A percentile compares a stretch with the other conserved stretches of the same genome.
Conservation (phyloP, 2,329 filamentous ascomycete genomes). For the Pleoardoris graminearum region DNA sequence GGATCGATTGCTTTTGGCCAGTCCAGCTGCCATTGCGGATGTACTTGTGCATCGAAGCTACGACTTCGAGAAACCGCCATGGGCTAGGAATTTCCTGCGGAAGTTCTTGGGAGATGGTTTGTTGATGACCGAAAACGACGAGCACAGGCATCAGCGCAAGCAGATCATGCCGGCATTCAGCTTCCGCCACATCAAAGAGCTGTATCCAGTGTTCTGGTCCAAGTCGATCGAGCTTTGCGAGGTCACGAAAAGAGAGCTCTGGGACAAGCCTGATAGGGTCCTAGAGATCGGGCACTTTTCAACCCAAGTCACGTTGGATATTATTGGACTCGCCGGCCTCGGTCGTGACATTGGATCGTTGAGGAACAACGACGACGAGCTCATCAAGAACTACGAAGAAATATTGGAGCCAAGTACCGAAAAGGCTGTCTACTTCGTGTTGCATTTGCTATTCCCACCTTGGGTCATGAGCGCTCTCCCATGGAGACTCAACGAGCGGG, state of each 20-base stretch:
- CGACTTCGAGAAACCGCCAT: slow-evolving; percentile 57
- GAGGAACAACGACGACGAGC: slow-evolving; percentile 47
- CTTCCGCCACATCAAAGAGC: slow-evolving; percentile 81
- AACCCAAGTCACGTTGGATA: slow-evolving; percentile 51
- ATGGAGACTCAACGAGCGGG: slow-evolving; percentile 52
- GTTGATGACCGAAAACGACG: slow-evolving; percentile 55
- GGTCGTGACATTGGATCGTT: slow-evolving; percentile 50
- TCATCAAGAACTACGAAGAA: slow-evolving; percentile 50
- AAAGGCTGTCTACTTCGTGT: slow-evolving; percentile 52
- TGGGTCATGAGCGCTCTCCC: slow-evolving; percentile 49
- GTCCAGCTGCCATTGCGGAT: slow-evolving; percentile 52
- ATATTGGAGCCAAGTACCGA: slow-evolving; percentile 52
- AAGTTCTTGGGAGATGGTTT: slow-evolving; percentile 57
- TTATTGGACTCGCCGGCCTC: slow-evolving; percentile 52
- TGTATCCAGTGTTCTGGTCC: slow-evolving; percentile 82
- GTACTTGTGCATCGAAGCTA: slow-evolving; percentile 58
- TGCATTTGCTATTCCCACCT: slow-evolving; percentile 44
- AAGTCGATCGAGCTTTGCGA: slow-evolving; percentile 71
- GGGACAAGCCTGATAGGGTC: slow-evolving; percentile 44
- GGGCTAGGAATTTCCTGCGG: slow-evolving; percentile 50
- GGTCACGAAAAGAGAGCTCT: slow-evolving; percentile 60
- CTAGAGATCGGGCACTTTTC: slow-evolving; percentile 50
- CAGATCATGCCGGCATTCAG: slow-evolving; percentile 80
- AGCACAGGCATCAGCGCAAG: slow-evolving; percentile 63
- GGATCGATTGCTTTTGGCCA: slow-evolving; percentile 45